A percentile compares a stretch with the other conserved stretches of the same genome.
phyloP scores from a whole-genome alignment of 495 filamentous ascomycete genomes.

The Hyphodiscus hymeniophilus region DNA sequence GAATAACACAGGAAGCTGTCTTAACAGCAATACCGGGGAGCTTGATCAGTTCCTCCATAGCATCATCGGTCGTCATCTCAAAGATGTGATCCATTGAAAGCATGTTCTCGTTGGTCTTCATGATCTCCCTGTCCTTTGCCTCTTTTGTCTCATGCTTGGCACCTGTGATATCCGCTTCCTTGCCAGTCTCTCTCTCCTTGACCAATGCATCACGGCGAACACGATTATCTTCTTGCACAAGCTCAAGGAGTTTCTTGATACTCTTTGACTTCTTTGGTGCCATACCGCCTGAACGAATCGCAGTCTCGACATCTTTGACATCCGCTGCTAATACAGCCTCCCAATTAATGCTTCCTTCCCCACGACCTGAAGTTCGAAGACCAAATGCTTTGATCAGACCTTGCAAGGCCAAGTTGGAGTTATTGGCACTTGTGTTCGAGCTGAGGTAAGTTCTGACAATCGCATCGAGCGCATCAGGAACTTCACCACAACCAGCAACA shows the following conservation, averaged over 20 bases:
- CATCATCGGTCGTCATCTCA: constrained; percentile 54
- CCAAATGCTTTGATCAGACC: constrained; percentile 67
- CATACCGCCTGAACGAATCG: constrained; percentile 68
- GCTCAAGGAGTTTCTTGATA: constrained; percentile 75
- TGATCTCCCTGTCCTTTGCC: constrained; percentile 29
- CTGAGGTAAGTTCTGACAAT: constrained; percentile 75
- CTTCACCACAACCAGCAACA: constrained; percentile 85
- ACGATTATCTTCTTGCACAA: constrained; percentile 62
- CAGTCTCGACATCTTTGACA: constrained; percentile 54
- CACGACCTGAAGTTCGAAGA: constrained; percentile 27
- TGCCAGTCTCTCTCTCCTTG: constrained; percentile 24
- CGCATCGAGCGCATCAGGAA: constrained; percentile 85
- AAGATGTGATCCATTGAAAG: constrained; percentile 76
- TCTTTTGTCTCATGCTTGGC: constrained; percentile 22
- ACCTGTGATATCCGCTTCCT: constrained; percentile 20
- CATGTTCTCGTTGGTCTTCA: constrained; percentile 42
- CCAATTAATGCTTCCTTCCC: constrained; percentile 77
- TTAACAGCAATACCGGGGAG: constrained; percentile 88
- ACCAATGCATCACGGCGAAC: constrained; percentile 30
- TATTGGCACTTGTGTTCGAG: constrained; percentile 59
- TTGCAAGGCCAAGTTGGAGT: constrained; percentile 61
- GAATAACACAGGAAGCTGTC: constrained; percentile 76
- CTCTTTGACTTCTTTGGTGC: constrained; percentile 62
- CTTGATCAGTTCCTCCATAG: constrained; percentile 62
- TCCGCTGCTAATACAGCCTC: constrained; percentile 62